These are phyloP conservation scores for Balamuthia mandrillaris DNA, from an alignment of 208 protist genomes.

Conservation along the genomic window DNA sequence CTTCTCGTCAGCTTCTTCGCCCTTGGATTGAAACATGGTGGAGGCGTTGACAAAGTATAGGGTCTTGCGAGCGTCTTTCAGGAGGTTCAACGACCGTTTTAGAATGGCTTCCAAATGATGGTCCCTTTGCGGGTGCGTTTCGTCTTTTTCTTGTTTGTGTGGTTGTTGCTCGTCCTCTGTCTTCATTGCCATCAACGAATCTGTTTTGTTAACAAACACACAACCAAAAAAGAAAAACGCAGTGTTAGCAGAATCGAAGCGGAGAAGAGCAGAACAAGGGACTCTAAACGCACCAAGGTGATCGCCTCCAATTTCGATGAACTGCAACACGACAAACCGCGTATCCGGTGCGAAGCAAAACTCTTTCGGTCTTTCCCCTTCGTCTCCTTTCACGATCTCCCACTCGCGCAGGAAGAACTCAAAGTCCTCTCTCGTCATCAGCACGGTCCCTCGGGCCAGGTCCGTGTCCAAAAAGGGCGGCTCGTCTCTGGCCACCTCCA, in stretches of 20 bases:
- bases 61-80: slow-evolving; percentile 1
- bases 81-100: background rate
- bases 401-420: slow-evolving; percentile 40
- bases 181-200: too few relatives aligned
- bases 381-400: too few relatives aligned
- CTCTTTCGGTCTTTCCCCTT: too few relatives aligned
- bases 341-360: too few relatives aligned
- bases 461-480: slow-evolving; percentile 39
- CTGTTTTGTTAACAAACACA: too few relatives aligned
- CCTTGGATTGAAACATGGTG: too few relatives aligned
- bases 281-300: background rate
- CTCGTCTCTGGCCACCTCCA: background rate
- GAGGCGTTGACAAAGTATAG: slow-evolving; percentile 39
- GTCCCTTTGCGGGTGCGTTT: background rate
- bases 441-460: slow-evolving; percentile 23
- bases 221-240: background rate
- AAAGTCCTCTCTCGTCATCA: slow-evolving; percentile 32
- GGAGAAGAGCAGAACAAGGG: background rate
- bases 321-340: slow-evolving; percentile 8
- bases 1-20: too few relatives aligned
- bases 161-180: too few relatives aligned
- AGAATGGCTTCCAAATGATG: background rate
- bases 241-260: background rate
- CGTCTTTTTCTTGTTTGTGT: too few relatives aligned
- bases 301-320: slow-evolving; percentile 28